A percentile compares a stretch with the other conserved stretches of the same genome.
Evolutionary conservation across 2,329 filamentous ascomycete species (phyloP).

Genomic region (Sodiomyces alkalinus): DNA sequence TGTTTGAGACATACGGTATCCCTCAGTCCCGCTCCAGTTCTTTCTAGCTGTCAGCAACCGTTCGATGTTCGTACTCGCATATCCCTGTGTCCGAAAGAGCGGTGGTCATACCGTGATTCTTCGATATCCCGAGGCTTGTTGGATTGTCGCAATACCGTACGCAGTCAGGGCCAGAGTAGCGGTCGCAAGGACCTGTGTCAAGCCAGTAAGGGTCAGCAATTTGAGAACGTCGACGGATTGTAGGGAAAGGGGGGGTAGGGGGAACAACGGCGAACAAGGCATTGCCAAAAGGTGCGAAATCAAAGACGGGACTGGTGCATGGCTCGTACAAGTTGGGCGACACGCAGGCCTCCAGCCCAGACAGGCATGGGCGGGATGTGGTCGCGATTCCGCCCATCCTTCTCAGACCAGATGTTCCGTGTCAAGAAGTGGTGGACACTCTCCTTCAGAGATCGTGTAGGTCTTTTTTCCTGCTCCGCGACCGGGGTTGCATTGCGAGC

Average conservation of each 20-base stretch:
- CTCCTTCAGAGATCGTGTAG: too few relatives aligned
- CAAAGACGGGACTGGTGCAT: too few relatives aligned
- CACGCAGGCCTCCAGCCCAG: constrained; percentile 7
- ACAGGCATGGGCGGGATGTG: constrained; percentile 9
- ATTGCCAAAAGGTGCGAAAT: too few relatives aligned
- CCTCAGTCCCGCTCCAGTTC: constrained; percentile 8
- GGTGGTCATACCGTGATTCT: constrained; percentile 8
- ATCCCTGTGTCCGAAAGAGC: background rate
- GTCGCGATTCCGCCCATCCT: constrained; percentile 8
- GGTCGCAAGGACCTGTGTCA: constrained; percentile 5
- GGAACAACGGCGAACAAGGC: too few relatives aligned
- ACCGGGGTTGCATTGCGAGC: too few relatives aligned
- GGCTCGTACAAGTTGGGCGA: constrained; percentile 7
- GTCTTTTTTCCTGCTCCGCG: too few relatives aligned
- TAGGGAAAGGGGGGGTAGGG: too few relatives aligned
- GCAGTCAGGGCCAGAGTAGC: constrained; percentile 7
- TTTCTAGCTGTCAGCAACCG: constrained; percentile 3
- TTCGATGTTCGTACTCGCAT: background rate
- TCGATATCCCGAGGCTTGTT: constrained; percentile 7
- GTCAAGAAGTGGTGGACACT: constrained; percentile 5
- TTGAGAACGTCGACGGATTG: too few relatives aligned
- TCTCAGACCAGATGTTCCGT: constrained; percentile 8
- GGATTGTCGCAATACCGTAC: constrained; percentile 7
- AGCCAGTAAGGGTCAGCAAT: background rate
- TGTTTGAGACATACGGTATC: constrained; percentile 10